These are phyloP conservation scores for Trichothecium roseum DNA, from an alignment of 2,329 filamentous ascomycete genomes.

Conservation along the genomic window DNA sequence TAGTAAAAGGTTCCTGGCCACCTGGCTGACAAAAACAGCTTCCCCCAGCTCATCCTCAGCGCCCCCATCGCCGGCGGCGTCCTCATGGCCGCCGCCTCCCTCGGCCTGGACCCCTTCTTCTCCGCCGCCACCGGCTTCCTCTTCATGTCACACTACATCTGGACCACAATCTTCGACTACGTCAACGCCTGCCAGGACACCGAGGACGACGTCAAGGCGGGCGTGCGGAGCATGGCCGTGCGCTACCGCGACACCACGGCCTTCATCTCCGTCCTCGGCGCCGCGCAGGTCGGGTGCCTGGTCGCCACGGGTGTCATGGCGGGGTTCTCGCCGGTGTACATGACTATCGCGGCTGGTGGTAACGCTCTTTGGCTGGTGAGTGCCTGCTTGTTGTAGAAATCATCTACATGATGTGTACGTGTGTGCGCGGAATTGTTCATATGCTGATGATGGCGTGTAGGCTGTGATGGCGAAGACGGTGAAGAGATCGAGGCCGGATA, in stretches of 20 bases:
- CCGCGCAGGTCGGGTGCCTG: neutral
- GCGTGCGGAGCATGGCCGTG: conserved; percentile 1
- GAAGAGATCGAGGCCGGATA: conserved; percentile 1
- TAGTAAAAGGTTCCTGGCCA: too few species aligned
- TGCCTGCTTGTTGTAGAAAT: too few species aligned
- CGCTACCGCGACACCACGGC: conserved; percentile 1
- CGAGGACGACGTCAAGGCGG: neutral
- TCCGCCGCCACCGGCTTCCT: neutral
- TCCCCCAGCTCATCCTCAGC: conserved; percentile 1
- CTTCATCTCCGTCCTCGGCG: neutral
- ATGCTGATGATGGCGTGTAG: too few species aligned
- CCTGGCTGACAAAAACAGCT: too few species aligned
- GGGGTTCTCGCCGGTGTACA: conserved; percentile 1
- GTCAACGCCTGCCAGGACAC: conserved; percentile 2
- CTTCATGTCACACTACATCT: conserved; percentile 1
- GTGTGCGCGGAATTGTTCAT: too few species aligned
- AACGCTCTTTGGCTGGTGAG: neutral
- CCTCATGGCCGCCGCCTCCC: conserved; percentile 1
- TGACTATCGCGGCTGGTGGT: neutral
- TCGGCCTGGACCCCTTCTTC: conserved; percentile 1
- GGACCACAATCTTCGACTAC: conserved; percentile 2
- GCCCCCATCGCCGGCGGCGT: conserved; percentile 1
- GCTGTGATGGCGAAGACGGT: neutral
- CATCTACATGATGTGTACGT: too few species aligned
- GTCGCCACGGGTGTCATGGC: neutral